A percentile compares a stretch with the other conserved stretches of the same genome.
Evolutionary conservation across 495 filamentous ascomycete species (phyloP).

Genomic region (Penicillium fimorum): DNA sequence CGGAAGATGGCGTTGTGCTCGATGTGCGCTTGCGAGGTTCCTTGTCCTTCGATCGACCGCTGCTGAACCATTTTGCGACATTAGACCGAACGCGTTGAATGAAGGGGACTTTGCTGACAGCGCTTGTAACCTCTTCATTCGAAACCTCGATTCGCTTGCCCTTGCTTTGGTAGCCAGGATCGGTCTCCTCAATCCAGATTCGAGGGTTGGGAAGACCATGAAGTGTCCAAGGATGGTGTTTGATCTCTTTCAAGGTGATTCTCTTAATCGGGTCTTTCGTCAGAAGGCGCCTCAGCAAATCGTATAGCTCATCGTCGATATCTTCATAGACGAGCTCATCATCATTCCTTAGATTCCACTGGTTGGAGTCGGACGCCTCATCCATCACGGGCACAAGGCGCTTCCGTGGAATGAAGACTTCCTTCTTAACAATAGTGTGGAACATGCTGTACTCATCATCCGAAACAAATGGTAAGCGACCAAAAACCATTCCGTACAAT

Average conservation of each 20-base stretch:
- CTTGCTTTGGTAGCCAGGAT: conserved; percentile 75
- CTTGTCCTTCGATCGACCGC: conserved; percentile 58
- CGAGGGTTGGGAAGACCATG: conserved; percentile 70
- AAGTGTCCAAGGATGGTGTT: conserved; percentile 95
- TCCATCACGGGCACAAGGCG: conserved; percentile 74
- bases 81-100: conserved; percentile 64
- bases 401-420: conserved; percentile 79
- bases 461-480: conserved; percentile 87
- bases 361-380: conserved; percentile 45
- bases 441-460: conserved; percentile 90
- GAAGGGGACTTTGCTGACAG: conserved; percentile 85
- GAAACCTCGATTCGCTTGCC: conserved; percentile 93
- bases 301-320: conserved; percentile 75
- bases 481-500: conserved; percentile 91
- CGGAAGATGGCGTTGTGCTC: conserved; percentile 34
- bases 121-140: conserved; percentile 80
- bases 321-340: conserved; percentile 81
- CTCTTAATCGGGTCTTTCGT: conserved; percentile 85
- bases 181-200: conserved; percentile 89
- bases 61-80: conserved; percentile 59
- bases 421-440: conserved; percentile 81
- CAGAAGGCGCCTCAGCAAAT: conserved; percentile 78
- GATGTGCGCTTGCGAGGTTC: conserved; percentile 47
- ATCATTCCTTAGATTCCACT: conserved; percentile 51
- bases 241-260: conserved; percentile 88